Conservation (phyloP, 176 grass and related monocot species). For the Puya raimondii region DNA sequence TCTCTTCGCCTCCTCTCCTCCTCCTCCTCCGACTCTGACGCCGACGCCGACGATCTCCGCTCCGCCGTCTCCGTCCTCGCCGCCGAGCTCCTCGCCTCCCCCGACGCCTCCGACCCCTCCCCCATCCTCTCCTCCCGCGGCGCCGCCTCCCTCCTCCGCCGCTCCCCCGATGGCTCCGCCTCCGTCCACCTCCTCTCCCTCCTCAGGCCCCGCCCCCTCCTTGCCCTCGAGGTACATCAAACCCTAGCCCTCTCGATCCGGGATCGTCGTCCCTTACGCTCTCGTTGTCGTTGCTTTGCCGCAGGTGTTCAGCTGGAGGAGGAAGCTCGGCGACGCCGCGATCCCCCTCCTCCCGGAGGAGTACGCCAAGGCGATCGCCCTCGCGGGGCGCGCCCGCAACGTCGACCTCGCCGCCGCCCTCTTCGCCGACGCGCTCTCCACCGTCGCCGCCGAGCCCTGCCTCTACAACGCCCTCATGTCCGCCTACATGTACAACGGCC, state of each 20-base stretch:
- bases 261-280: background rate
- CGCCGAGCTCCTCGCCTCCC: constrained; percentile 10
- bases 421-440: constrained; percentile 40
- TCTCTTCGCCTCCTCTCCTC: background rate
- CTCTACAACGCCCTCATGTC: constrained; percentile 90
- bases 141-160: constrained; percentile 38
- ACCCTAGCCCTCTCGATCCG: no score
- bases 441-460: constrained; percentile 29
- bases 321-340: constrained; percentile 15
- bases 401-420: constrained; percentile 23
- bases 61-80: constrained; percentile 35
- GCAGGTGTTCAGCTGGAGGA: constrained; percentile 28
- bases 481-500: constrained; percentile 65
- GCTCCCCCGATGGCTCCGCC: constrained; percentile 26
- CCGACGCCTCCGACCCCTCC: background rate
- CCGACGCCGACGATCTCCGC: constrained; percentile 11
- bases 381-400: constrained; percentile 53
- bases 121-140: constrained; percentile 31
- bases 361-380: constrained; percentile 64
- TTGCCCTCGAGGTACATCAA: constrained; percentile 37
- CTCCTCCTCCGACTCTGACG: background rate
- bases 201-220: constrained; percentile 43
- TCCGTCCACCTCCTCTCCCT: constrained; percentile 53
- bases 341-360: constrained; percentile 38
- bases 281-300: constrained; percentile 36